Evolutionary conservation across 345 rosid genomes (phyloP).

Genomic region (Triadica sebifera): DNA sequence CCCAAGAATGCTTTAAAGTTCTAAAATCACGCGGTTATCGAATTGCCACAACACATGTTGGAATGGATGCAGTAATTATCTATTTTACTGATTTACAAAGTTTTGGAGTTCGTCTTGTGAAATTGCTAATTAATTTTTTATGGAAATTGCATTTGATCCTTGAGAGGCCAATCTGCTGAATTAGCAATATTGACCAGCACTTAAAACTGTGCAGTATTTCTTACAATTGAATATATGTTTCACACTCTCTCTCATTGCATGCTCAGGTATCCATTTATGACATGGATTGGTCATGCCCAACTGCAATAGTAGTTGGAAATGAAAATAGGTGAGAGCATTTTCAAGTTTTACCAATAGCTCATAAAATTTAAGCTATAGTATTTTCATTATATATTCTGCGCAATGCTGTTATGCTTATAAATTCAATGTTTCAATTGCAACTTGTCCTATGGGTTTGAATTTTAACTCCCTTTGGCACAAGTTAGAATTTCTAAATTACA

Average conservation of each 20-base stretch:
- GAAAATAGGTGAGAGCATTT: constrained; percentile 55
- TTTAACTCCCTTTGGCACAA: neutral
- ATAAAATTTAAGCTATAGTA: neutral
- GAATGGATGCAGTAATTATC: constrained; percentile 70
- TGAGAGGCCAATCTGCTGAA: neutral
- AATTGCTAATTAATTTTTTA: neutral
- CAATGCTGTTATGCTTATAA: neutral
- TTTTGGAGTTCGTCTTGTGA: neutral
- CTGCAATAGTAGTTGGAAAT: constrained; percentile 94
- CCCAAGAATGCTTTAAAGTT: constrained; percentile 61
- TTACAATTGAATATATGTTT: neutral
- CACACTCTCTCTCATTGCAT: constrained; percentile 7
- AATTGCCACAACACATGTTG: constrained; percentile 84
- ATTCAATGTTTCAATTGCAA: constrained; percentile 1
- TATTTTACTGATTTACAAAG: constrained; percentile 4
- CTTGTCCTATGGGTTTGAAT: neutral
- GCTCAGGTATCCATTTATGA: constrained; percentile 75
- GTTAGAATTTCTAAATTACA: neutral
- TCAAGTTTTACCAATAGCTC: neutral
- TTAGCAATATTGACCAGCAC: neutral
- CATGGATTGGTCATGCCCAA: constrained; percentile 93
- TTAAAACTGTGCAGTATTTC: neutral
- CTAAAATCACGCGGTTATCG: constrained; percentile 80
- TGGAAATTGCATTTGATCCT: neutral
- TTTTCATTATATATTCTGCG: neutral